Base-by-base conservation (phyloP, 2,329 filamentous ascomycete genomes). In the Stemphylium lycopersici region DNA sequence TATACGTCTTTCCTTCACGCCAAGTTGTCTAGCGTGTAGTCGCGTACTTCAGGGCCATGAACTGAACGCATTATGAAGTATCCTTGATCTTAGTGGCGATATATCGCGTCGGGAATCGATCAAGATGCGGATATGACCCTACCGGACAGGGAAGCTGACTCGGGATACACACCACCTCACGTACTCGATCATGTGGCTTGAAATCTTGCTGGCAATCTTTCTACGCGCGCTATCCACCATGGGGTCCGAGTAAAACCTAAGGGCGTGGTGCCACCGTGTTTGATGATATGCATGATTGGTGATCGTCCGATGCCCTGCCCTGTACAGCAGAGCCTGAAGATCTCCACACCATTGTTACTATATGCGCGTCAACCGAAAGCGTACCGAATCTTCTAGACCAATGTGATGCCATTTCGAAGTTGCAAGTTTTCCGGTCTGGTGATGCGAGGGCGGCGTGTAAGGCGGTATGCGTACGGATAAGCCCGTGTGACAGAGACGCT, bases 1-100 rank as follows among this genome's bases (percentile, higher is more conserved):
- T 51, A 13, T 13, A 29, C 7, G 16, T 38, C 40, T 29, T 18
- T 40, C 37, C 22, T 36, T 20, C 16, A 32, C 11, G 47, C 52
- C 47, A 44, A 55, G 47, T 3, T 10, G 4, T 20, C 11, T 55
- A 55, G 52, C 41, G 36, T 55, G 52, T 55, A 55, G 52, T 55
- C 52, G 52, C 40, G 33, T 55, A 43, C 18, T 31, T 26, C 11
- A 24, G 16, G 32, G 33, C 48, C 37, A 29, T 48, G 38, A 5
- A 24, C 37, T 38, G 33, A 26, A 16, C 52, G 42, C 31, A 55
- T n/a, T 31, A 38, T 15, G 15, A 11, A 11, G 26, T 32, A 40
- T 40, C 36, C 24, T 8, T 36, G 36, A 36, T 26, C 41, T 26
- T 20, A 24, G 41, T 41, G 47, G 33, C 24, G 40, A 44, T 29